phyloP scores from a whole-genome alignment of 805 yeast species.

The Wickerhamomyces bisporus region DNA sequence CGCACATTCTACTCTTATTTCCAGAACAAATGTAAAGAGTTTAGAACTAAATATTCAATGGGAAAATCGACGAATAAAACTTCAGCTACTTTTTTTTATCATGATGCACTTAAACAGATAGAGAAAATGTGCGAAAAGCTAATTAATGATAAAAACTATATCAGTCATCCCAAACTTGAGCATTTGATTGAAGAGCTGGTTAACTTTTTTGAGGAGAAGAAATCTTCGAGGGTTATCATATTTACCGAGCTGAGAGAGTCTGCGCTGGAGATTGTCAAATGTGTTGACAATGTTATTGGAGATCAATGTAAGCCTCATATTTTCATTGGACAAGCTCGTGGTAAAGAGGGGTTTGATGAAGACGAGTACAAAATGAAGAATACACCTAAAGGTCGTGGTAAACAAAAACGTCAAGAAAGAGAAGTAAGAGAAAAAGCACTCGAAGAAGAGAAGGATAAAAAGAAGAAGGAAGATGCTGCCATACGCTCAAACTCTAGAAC shows the following conservation, averaged over 20 bases:
- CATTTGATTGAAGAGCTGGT: constrained; percentile 51
- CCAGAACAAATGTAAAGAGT: constrained; percentile 50
- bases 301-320: constrained; percentile 61
- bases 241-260: constrained; percentile 89
- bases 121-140: constrained; percentile 39
- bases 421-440: constrained; percentile 26
- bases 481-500: constrained; percentile 37
- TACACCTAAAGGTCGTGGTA: constrained; percentile 39
- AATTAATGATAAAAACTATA: constrained; percentile 31
- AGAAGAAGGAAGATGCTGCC: constrained; percentile 28
- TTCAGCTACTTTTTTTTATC: constrained; percentile 57
- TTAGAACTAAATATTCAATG: constrained; percentile 49
- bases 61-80: constrained; percentile 61
- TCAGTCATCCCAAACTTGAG: constrained; percentile 73
- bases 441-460: constrained; percentile 26
- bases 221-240: constrained; percentile 70
- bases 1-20: constrained; percentile 69
- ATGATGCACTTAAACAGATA: constrained; percentile 41
- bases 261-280: constrained; percentile 78
- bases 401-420: constrained; percentile 28
- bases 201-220: constrained; percentile 43
- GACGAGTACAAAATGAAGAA: constrained; percentile 39
- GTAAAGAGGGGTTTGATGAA: constrained; percentile 64
- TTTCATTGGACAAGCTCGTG: constrained; percentile 88
- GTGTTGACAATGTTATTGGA: constrained; percentile 39